These are phyloP conservation scores for Calonectria pseudoreteaudii DNA, from an alignment of 2,329 filamentous ascomycete species.

Conservation along the genomic window DNA sequence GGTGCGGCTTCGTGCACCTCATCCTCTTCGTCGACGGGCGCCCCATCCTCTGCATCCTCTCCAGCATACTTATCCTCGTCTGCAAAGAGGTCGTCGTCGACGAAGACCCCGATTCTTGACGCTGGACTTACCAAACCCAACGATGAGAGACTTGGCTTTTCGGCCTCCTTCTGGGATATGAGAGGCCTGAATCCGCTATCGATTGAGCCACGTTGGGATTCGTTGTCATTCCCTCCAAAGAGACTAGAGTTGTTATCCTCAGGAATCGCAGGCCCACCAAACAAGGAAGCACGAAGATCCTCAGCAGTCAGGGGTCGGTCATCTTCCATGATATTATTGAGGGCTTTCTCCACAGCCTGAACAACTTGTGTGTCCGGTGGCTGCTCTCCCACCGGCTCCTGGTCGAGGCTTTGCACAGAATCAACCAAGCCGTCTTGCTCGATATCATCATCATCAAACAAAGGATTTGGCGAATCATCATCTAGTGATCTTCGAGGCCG, in stretches of 20 bases:
- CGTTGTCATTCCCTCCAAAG: conserved; percentile 66
- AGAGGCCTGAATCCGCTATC: conserved; percentile 58
- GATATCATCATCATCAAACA: conserved; percentile 87
- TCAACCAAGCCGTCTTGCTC: conserved; percentile 77
- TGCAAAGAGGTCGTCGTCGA: conserved; percentile 91
- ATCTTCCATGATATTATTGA: conserved; percentile 92
- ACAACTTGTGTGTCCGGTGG: conserved; percentile 83
- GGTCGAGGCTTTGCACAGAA: conserved; percentile 84
- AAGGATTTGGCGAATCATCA: conserved; percentile 59
- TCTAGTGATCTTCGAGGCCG: conserved; percentile 77
- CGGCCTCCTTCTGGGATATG: conserved; percentile 57
- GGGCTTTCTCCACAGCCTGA: conserved; percentile 89
- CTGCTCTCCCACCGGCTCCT: conserved; percentile 66
- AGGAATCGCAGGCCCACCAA: conserved; percentile 51
- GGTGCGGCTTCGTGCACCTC: conserved; percentile 94
- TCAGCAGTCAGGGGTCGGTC: conserved; percentile 73
- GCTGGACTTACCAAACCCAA: conserved; percentile 90
- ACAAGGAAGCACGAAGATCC: conserved; percentile 75
- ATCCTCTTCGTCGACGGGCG: conserved; percentile 74
- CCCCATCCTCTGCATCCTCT: conserved; percentile 74
- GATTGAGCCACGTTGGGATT: conserved; percentile 71
- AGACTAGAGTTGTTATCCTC: conserved; percentile 59
- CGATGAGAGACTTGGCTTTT: conserved; percentile 90
- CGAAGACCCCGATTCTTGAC: conserved; percentile 90
- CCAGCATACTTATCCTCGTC: conserved; percentile 88